Base-by-base conservation (phyloP, 2,329 filamentous ascomycete genomes). In the Monosporascus ibericus region DNA sequence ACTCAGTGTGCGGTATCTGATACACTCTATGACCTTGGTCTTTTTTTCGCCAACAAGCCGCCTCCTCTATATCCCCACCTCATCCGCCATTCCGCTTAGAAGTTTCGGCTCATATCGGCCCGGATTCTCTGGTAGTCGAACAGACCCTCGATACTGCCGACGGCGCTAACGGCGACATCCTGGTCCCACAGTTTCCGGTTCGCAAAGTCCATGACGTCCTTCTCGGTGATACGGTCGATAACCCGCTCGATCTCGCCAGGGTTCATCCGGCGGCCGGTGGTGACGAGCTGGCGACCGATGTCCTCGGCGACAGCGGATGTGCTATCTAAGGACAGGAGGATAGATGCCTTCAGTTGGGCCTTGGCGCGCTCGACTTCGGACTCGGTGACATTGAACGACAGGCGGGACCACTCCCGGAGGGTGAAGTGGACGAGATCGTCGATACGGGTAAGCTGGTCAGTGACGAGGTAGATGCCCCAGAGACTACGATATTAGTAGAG, bases 391-490 rank as follows among this genome's bases (percentile, higher is more conserved):
- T 85, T 88, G 79, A 85, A 86, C 66, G 89, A 94, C 59, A 99
- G 85, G 65, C 94, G 90, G 66, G 92, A 90, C 94, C 94, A 99
- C 81, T 99, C 94, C 64, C 92, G 90, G 72, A 97, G 90, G 58
- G 94, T 86, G 77, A 99, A 99, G 84, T 99, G 94, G 65, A 96
- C 88, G 50, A 99, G 87, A 72, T 99, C 94, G 68, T 99, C 94
- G 65, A 99, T 80, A 63, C 82, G 82, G 65, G 87, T 91, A 65
- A 88, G 76, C 76, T 94, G 88, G 76, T 96, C 92, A 67, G 89
- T 90, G 65, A 95, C 90, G 58, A 99, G 83, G 82, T 99, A 99
- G 80, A 97, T 97, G 78, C 94, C 94, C 94, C 94, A 99, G 64
- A 99, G 90, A 82, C 94, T 96, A 66, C 25, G 14, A 53, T 5